Evolutionary conservation across 495 filamentous ascomycete species (phyloP), one percentile per base, ranked within the genome.

Genomic region (Aspergillus campestris): DNA sequence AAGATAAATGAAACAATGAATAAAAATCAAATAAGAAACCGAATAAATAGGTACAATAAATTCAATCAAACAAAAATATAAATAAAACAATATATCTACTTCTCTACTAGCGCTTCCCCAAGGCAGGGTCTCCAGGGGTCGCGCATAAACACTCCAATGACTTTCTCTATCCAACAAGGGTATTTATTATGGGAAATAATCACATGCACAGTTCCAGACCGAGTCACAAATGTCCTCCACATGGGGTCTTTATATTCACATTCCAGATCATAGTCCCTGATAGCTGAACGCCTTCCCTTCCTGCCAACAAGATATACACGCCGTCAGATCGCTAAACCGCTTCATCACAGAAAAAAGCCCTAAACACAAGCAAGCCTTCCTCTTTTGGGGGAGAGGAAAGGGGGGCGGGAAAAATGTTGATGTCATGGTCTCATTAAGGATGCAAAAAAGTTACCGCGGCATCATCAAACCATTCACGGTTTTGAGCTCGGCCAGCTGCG

Each of bases 401-500:
- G n/a, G 18, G 18, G 18, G 18, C 18, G 18, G 18, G 18, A 18
- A 47, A 40, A 38, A 47, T 40, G 42, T 43, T 31, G 42, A 57
- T 34, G 36, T 59, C 58, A 49, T 60, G 50, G 44, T 53, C 55
- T 35, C 55, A 38, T 58, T 34, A 60, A 12, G 44, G 13, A 31
- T 34, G 38, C 13, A 12, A 18, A 40, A 31, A 31, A 24, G 18
- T 66, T 44, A 71, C 56, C 64, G 60, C 38, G 66, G 67, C 58
- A 71, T 72, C 12, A 69, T 53, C 37, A 70, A 53, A n/a, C 65
- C 66, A 42, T 69, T 64, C 50, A 67, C 62, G 37, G 61, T 43
- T 51, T 71, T 67, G 32, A 72, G 44, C 44, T 72, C 62, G 11
- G 65, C 57, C 44, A 83, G 47, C 55, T 75, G 62, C 12, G 50